phyloP scores from a whole-genome alignment of 345 rosid species.

The Ceriops decandra region DNA sequence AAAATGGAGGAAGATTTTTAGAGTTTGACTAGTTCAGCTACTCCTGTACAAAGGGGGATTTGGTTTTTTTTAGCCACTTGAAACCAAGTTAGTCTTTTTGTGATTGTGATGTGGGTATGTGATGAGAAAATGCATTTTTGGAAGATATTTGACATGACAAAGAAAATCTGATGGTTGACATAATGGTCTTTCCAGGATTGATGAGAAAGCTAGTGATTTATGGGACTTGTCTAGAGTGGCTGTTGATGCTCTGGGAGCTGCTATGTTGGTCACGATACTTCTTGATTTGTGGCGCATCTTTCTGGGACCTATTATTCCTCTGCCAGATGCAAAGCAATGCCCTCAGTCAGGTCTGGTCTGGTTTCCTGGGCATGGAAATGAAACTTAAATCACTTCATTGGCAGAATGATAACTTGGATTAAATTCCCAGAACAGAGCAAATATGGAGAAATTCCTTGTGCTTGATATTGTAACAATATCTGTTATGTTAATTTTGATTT shows the following conservation, averaged over 20 bases:
- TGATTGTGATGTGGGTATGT: background rate
- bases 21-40: background rate
- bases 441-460: background rate
- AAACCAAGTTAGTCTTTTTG: background rate
- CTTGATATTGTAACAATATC: constrained; percentile 11
- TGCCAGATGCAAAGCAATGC: constrained; percentile 52
- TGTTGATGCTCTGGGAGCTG: constrained; percentile 90
- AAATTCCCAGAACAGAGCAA: constrained; percentile 1
- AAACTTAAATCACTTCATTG: background rate
- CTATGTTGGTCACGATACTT: constrained; percentile 92
- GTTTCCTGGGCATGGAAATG: constrained; percentile 35
- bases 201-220: constrained; percentile 72
- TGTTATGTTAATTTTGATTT: background rate
- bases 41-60: too few relatives aligned
- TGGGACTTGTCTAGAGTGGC: constrained; percentile 89
- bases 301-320: constrained; percentile 80
- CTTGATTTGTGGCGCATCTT: constrained; percentile 92
- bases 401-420: background rate
- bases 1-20: background rate
- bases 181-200: constrained; percentile 50
- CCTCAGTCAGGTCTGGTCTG: constrained; percentile 75
- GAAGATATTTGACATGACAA: background rate
- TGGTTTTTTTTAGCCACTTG: too few relatives aligned
- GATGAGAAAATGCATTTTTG: background rate
- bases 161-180: background rate